Base-by-base conservation (phyloP, 108 stramenopile genomes). In the Ochromonas danica region DNA sequence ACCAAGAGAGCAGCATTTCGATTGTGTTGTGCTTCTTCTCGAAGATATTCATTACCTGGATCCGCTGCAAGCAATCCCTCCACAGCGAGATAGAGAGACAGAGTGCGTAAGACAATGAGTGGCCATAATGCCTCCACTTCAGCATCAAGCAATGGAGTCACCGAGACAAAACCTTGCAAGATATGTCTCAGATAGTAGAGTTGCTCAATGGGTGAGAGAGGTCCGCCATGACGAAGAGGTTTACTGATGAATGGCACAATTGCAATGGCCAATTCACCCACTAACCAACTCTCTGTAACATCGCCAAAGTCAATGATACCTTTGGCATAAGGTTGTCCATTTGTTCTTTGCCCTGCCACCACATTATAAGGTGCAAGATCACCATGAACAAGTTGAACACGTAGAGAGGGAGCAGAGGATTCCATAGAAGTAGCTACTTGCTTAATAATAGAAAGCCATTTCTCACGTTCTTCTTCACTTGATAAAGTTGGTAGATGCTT, bases 301-400 rank as follows among this genome's bases (percentile, higher is more conserved):
- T 70, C 67, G 14, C 67, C 67, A 40, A 70, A 70, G 22, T 70
- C 67, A 70, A 70, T 70, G 36, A 70, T 70, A 10, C 14, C 67
- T 10, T 40, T 22, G 14, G 33, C 10, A 22, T 17, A 31, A 10
- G 67, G 67, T 70, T 40, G 67, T 17, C 40, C 40, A 70, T 40
- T 22, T 10, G 10, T 10, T 10, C 40, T 10, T 17, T 38, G 36
- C 14, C 14, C 17, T 22, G 67, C 67, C 67, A 70, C 14, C 39
- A 70, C 40, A 70, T 70, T 70, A 22, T 70, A 70, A 10, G 39
- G 40, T 70, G 67, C 67, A 10, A 70, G 22, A 70, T 70, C 67
- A 31, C 14, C 67, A 40, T 70, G 67, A 10, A 70, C 40, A 10
- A 70, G 17, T 70, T 70, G 67, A 10, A 31, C 22, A 40, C 67